Conservation (phyloP, 352 stramenopile genomes). For the Blastocystis sp. region DNA sequence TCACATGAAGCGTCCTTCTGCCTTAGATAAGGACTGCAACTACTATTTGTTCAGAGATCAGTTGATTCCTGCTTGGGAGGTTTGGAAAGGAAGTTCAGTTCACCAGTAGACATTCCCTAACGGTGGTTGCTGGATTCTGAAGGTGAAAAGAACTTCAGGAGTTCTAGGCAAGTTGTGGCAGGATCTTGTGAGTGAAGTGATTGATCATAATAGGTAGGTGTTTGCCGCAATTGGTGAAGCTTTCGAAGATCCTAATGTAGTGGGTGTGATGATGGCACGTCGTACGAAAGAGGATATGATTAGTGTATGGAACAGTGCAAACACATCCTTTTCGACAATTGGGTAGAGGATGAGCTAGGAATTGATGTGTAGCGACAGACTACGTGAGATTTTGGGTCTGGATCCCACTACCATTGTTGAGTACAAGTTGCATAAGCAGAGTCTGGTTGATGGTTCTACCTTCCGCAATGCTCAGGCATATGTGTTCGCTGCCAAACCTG, state of each 20-base stretch:
- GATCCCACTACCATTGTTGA: conserved; percentile 88
- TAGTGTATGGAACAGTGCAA: conserved; percentile 88
- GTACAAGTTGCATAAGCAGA: conserved; percentile 88
- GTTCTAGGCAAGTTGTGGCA: conserved; percentile 90
- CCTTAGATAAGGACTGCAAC: conserved; percentile 85
- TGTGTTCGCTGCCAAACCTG: conserved; percentile 77
- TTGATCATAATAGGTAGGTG: conserved; percentile 59
- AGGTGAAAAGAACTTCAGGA: conserved; percentile 88
- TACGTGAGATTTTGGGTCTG: conserved; percentile 88
- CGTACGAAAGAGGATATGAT: conserved; percentile 88
- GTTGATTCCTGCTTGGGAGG: conserved; percentile 69
- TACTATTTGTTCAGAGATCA: conserved; percentile 87
- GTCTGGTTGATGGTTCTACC: conserved; percentile 86
- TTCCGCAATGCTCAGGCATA: conserved; percentile 87
- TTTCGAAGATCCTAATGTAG: conserved; percentile 85
- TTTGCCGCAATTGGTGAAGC: conserved; percentile 85
- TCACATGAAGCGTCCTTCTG: conserved; percentile 86
- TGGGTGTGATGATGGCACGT: conserved; percentile 86
- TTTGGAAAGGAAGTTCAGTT: not conserved
- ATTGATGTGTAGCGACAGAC: conserved; percentile 78
- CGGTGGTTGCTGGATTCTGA: conserved; percentile 88
- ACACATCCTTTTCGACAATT: conserved; percentile 72
- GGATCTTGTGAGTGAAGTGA: conserved; percentile 75
- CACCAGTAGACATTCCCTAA: conserved; percentile 78
- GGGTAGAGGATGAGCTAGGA: conserved; percentile 64